Base-by-base conservation (phyloP, 1,284 basidiomycete species). In the Porodaedalea pini region DNA sequence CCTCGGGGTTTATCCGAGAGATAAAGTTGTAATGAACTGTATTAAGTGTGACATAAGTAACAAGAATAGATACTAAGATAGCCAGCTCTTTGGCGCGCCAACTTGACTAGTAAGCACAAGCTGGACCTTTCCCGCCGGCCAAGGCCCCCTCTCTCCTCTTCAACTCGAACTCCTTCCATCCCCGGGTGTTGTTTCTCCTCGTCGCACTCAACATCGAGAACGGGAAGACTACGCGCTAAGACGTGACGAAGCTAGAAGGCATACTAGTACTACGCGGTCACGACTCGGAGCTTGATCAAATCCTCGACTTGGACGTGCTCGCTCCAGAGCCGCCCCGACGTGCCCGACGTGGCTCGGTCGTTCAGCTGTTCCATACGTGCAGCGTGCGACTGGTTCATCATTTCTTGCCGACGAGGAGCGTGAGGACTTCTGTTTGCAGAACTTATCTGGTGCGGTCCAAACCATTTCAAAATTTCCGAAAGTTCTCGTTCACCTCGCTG, bases 71-170 rank as follows among this genome's bases (percentile, higher is more conserved):
- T 21, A 17, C 41, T 23, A 44, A 44, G 41, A 44, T 44, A 44
- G 2, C 45, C 45, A 17, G 45, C 4, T 13, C n/a, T 13, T 47
- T 47, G 45, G 45, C 45, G 45, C 45, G 25, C 45, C 31, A 47
- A 47, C 23, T 15, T 27, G 45, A 11, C 45, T 29, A 29, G 45
- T 47, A 29, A 47, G 45, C 45, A 31, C 27, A 6, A 47, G 25
- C 45, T 47, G 25, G n/a, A 27, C 45, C 45, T 29, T 32, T 47
- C 45, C 27, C 45, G 45, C 45, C 23, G 45, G 45, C n/a, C 29
- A 23, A 6, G 27, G 13, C 45, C 45, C 25, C 31, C 45, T 47
- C 45, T 47, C 25, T 25, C 25, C 25, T 31, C 45, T 47, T 47
- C 23, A 19, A 19, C 25, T 31, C 45, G 45, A 17, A 29, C 45